These are phyloP conservation scores for Alternaria gansuensis DNA, from an alignment of 2,329 filamentous ascomycete genomes.

Conservation along the genomic window DNA sequence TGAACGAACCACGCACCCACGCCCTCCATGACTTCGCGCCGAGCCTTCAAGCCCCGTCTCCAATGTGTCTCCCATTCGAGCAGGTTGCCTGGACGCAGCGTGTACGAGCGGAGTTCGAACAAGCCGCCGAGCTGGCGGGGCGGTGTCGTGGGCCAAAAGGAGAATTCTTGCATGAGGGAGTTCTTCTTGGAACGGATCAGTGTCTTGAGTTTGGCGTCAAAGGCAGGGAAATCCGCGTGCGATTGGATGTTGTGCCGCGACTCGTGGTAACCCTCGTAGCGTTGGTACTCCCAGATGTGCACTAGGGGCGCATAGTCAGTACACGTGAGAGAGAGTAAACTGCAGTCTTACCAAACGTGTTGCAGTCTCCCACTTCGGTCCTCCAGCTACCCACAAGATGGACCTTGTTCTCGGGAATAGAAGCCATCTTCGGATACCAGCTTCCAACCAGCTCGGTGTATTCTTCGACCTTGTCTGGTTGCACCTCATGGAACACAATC, in stretches of 20 bases:
- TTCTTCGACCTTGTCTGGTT: slow-evolving; percentile 93
- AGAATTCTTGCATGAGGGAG: slow-evolving; percentile 99
- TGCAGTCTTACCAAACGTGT: slow-evolving; percentile 81
- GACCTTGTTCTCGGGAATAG: slow-evolving; percentile 86
- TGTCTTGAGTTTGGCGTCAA: slow-evolving; percentile 84
- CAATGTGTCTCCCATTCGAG: slow-evolving; percentile 99
- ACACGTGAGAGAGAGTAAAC: neutral
- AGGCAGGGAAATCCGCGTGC: slow-evolving; percentile 83
- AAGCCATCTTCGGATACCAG: slow-evolving; percentile 93
- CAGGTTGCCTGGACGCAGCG: slow-evolving; percentile 91
- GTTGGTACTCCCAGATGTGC: slow-evolving; percentile 99
- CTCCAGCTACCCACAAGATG: slow-evolving; percentile 97
- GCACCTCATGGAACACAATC: slow-evolving; percentile 95
- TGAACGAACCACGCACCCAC: slow-evolving; percentile 99
- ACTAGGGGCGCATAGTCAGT: slow-evolving; percentile 65
- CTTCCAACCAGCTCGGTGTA: slow-evolving; percentile 88
- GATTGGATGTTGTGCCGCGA: slow-evolving; percentile 85
- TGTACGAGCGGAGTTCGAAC: slow-evolving; percentile 97
- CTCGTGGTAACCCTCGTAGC: slow-evolving; percentile 93
- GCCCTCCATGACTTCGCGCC: slow-evolving; percentile 97
- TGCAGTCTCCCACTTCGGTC: slow-evolving; percentile 95
- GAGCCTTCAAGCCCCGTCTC: slow-evolving; percentile 88
- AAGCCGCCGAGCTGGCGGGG: slow-evolving; percentile 89
- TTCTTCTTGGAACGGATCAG: slow-evolving; percentile 85
- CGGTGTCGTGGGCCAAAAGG: slow-evolving; percentile 96